These are phyloP conservation scores for Aristolochia contorta DNA, from an alignment of 164 flowering plant genomes.

Conservation along the genomic window DNA sequence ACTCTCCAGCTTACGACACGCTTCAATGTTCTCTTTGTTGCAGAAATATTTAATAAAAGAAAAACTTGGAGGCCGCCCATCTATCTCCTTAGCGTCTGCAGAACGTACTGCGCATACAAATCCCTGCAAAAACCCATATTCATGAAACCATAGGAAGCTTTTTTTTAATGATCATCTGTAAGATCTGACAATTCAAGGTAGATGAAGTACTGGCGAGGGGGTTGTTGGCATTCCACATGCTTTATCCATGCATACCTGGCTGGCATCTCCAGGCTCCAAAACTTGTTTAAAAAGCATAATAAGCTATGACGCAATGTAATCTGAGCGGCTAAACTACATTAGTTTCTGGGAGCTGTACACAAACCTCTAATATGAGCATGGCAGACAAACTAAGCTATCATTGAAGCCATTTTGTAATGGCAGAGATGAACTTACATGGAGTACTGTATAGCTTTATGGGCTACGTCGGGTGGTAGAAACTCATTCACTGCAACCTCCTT, in stretches of 20 bases:
- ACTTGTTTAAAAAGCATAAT: background rate
- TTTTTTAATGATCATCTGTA: too few relatives aligned
- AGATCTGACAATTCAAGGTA: too few relatives aligned
- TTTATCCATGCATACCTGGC: too few relatives aligned
- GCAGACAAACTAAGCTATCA: too few relatives aligned
- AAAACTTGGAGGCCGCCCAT: background rate
- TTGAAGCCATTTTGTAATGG: background rate
- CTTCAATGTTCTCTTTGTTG: too few relatives aligned
- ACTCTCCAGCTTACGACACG: too few relatives aligned
- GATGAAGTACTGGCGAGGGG: too few relatives aligned
- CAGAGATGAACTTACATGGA: slow-evolving; percentile 34
- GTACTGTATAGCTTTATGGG: slow-evolving; percentile 37
- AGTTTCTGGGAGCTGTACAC: background rate
- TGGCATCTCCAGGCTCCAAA: background rate
- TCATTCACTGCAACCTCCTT: slow-evolving; percentile 50
- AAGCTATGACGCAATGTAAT: background rate
- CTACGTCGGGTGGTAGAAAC: slow-evolving; percentile 33
- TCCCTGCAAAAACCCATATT: slow-evolving; percentile 23
- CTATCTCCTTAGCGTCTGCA: slow-evolving; percentile 32
- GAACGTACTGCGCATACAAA: slow-evolving; percentile 38
- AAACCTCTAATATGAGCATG: background rate
- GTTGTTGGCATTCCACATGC: too few relatives aligned
- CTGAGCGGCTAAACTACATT: too few relatives aligned
- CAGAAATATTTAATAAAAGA: too few relatives aligned
- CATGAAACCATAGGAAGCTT: background rate